Base-by-base conservation (phyloP, 345 rosid genomes). In the Raphanus raphanistrum region DNA sequence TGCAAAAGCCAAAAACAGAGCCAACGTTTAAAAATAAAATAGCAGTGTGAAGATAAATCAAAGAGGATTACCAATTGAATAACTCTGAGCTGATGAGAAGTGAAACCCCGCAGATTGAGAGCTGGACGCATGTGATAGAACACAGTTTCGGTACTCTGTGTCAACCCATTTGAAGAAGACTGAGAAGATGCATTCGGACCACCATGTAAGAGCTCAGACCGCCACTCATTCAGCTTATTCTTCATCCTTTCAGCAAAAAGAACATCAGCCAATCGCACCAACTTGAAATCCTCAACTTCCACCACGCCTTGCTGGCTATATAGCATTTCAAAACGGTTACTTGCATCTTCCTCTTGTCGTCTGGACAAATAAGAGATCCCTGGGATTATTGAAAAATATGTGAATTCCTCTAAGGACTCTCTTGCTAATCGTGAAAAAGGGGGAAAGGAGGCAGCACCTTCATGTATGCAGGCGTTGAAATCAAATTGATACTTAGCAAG, bases 401-500 rank as follows among this genome's bases (percentile, higher is more conserved):
- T 84, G 72, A 73, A 88, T 88, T 82, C 66, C 82, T 72, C 78
- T 21, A 67, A 63, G 70, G 32, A 36, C 82, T 68, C 78, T 50
- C 73, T 41, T 63, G 21, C 55, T 33, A 32, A n/a, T 54, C 7
- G 28, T 6, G 35, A 38, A 68, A 13, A 12, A 12, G 63, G 10
- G 16, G 28, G 75, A 12, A 13, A 13, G 64, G 13, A 29, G 28
- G 76, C 36, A 68, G 21, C 50, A 92, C 99, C 99, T 88, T 95
- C 87, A 68, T 74, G 75, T 2, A 95, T 82, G 84, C 99, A 95
- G 13, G 85, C 41, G 78, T 92, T 95, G 88, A 95, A 95, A 85
- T 92, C 97, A 58, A 92, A 95, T 63, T 89, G 96, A 84, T 92
- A 85, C 76, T 89, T 91, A 3, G 98, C 96, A 79, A 92, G 86